Evolutionary conservation across 164 flowering plant genomes (phyloP), one percentile per base, ranked within the genome.

Genomic region (Amborella trichopoda): DNA sequence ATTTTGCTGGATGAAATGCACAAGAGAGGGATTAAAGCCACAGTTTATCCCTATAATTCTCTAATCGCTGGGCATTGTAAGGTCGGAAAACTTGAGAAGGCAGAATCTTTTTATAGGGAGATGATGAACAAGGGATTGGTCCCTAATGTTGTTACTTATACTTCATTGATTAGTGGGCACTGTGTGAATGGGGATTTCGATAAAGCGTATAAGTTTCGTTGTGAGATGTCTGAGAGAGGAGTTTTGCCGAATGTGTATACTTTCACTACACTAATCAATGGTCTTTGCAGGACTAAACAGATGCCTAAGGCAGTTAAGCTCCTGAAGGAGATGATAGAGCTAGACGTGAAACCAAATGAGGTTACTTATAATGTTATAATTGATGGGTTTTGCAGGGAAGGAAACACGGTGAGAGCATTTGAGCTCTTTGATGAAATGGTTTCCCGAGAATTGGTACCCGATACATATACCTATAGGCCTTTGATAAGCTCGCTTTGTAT

Each of bases 361-460:
- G 79, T 83, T 17, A 83, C 96, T 4, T 91, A 86, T 43, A 91
- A 91, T 72, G 80, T 86, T 12, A 40, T 91, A 66, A 83, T 91
- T 45, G 87, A 86, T 50, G 98, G 96, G n/a, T 38, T 70, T 50
- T 86, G 89, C 41, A 66, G 50, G 68, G 68, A 54, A 39, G 94
- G 93, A 13, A 66, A 77, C 67, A 69, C 60, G 1, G 61, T 37
- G n/a, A 80, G 57, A 54, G 98, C 85, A 14, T 86, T 91, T 59
- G 70, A 75, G 42, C 63, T 91, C 57, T 64, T 71, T 39, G 67
- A 75, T 28, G 90, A 86, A 62, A 91, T 91, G 98, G 49, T 67
- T 23, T 50, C 59, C 41, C 83, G 72, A 63, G 89, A 81, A 38
- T 73, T 79, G 39, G 44, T 46, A 34, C 91, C 91, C 5, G 98